Evolutionary conservation across 2,329 filamentous ascomycete species (phyloP), one percentile per base, ranked within the genome.

Genomic region (Pseudovirgaria hyperparasitica): DNA sequence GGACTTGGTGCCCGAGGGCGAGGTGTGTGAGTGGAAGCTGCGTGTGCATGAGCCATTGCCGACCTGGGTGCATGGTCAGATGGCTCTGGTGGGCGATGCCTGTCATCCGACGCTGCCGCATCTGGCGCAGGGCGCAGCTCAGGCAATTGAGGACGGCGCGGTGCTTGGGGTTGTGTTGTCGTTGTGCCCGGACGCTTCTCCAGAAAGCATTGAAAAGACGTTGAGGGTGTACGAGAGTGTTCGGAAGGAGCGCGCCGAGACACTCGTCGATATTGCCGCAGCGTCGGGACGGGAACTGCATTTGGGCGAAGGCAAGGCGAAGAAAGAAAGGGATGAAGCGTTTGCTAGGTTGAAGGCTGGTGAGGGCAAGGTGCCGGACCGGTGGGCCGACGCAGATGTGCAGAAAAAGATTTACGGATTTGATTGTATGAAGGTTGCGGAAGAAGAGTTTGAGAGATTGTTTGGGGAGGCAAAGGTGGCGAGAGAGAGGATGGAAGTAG

Each of bases 1-100:
- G 9, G 56, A 71, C 33, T 54, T 72, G 10, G 72, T 76, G 0
- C 70, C 70, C 0, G 65, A 72, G 23, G 72, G 71, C n/a, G 70
- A 73, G 36, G 65, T 79, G 5, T 69, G 72, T 37, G 72, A 79
- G 45, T 80, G 74, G 70, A 72, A 71, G 37, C 52, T 80, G 23
- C 57, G 70, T 15, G 65, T 71, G 4, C 71, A 77, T 41, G 62
- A 68, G 19, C 72, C 72, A 0, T 49, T 80, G 4, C 64, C 66
- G 0, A 72, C 67, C 4, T 80, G 75, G 74, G 57, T 71, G 1
- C 52, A 67, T 19, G 62, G 62, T 8, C 57, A 50, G 8, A 54
- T 60, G 2, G 68, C 66, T 3, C 53, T 75, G 4, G 55, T 73
- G 1, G 70, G 70, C 12, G 70, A 75, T 40, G 66, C 70, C 2